Evolutionary conservation across 2,329 filamentous ascomycete genomes (phyloP).

Genomic region (Zymoseptoria brevis): DNA sequence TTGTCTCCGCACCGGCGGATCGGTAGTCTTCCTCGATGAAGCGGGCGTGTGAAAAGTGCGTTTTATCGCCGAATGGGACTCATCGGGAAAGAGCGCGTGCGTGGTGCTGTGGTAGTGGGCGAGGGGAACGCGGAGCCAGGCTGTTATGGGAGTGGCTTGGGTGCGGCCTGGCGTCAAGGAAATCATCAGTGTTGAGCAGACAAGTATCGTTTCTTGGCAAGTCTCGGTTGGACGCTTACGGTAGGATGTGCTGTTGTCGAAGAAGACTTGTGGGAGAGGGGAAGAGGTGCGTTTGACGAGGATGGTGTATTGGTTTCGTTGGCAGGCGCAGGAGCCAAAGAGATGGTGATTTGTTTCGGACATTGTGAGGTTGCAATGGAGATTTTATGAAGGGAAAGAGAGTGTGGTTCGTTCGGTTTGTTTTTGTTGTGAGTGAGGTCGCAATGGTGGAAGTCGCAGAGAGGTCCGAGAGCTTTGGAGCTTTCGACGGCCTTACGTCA

Average conservation of each 20-base stretch:
- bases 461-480: not conserved
- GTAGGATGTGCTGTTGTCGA: conserved; percentile 61
- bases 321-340: conserved; percentile 74
- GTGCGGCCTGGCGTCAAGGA: conserved; percentile 44
- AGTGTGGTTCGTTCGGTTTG: not conserved
- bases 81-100: conserved; percentile 68
- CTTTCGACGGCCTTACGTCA: not conserved
- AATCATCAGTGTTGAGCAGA: not conserved
- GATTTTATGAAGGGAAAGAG: too few species aligned
- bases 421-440: not conserved
- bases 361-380: conserved; percentile 2
- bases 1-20: conserved; percentile 54
- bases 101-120: conserved; percentile 72
- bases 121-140: conserved; percentile 76
- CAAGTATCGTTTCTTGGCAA: not conserved
- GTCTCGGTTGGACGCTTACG: conserved; percentile 50
- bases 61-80: conserved; percentile 44
- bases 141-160: conserved; percentile 64
- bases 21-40: conserved; percentile 44
- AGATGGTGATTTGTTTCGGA: conserved; percentile 35
- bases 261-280: conserved; percentile 60
- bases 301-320: conserved; percentile 74
- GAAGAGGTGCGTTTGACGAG: conserved; percentile 52
- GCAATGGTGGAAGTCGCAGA: not conserved
- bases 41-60: conserved; percentile 36